Evolutionary conservation across 78 protist genomes (phyloP).

Genomic region (Pelomyxa schiedti): DNA sequence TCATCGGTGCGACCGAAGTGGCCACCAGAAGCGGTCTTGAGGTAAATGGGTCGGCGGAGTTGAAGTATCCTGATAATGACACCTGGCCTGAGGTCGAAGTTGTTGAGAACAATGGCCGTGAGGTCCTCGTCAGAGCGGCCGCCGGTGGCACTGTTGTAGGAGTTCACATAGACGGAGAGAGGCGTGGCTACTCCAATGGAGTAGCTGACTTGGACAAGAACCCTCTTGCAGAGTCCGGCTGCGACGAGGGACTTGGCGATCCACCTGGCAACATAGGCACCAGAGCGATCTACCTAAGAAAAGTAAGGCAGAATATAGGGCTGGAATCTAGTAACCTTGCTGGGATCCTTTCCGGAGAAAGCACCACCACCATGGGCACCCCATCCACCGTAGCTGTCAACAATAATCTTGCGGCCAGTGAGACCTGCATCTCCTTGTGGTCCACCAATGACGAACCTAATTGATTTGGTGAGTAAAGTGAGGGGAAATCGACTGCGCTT

Average conservation of each 20-base stretch:
- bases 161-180: slow-evolving; percentile 90
- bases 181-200: slow-evolving; percentile 99
- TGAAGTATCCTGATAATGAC: slow-evolving; percentile 71
- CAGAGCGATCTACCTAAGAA: slow-evolving; percentile 99
- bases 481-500: too few species aligned
- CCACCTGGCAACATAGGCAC: slow-evolving; percentile 99
- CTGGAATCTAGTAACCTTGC: too few species aligned
- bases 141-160: slow-evolving; percentile 94
- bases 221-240: slow-evolving; percentile 80
- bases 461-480: too few species aligned
- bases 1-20: slow-evolving; percentile 93
- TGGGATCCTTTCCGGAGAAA: slow-evolving; percentile 99
- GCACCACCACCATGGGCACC: slow-evolving; percentile 99
- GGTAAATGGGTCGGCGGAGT: slow-evolving; percentile 72
- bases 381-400: slow-evolving; percentile 99
- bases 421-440: slow-evolving; percentile 99
- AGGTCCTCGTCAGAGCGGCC: slow-evolving; percentile 68
- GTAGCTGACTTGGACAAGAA: slow-evolving; percentile 96
- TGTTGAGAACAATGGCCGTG: slow-evolving; percentile 74
- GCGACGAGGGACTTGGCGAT: slow-evolving; percentile 98
- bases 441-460: slow-evolving; percentile 97
- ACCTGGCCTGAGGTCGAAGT: slow-evolving; percentile 97
- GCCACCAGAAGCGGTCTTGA: slow-evolving; percentile 81
- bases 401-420: slow-evolving; percentile 99
- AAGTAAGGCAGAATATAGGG: too few species aligned